Base-by-base conservation (phyloP, 2,329 filamentous ascomycete species). In the Colletotrichum nymphaeae region DNA sequence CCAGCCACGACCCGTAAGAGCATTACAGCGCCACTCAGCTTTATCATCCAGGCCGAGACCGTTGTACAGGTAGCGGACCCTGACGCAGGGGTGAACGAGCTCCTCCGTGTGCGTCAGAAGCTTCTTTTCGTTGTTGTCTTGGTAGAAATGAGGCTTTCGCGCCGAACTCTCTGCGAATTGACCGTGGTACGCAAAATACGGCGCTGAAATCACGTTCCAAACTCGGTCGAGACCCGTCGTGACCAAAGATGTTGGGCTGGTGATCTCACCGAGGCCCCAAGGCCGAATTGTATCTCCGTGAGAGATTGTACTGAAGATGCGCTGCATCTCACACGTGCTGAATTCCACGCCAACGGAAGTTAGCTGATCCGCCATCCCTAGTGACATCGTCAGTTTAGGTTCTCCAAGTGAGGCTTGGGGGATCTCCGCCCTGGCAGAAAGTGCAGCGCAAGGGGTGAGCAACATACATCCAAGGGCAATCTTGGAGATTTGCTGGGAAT, bases 71-170 rank as follows among this genome's bases (percentile, higher is more conserved):
- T 81, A 80, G 11, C 80, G 78, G 42, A 82, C 76, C 3, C 81
- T 78, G 0, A 81, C 81, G 7, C 74, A 80, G 7, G 79, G 77
- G 62, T 82, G 81, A 4, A 82, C 76, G 7, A 76, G 75, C 67
- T 82, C 80, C 56, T 78, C 73, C 1, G 80, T 58, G 4, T 58
- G 12, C 3, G 22, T 58, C 3, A 72, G 62, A 5, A 12, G 3
- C 7, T 19, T 5, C 26, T 63, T 42, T 8, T 28, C 30, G 24
- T 68, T 67, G 30, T 79, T 76, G 2, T 70, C 60, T 35, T 28
- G 67, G 63, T 81, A 81, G 3, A 58, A 57, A 3, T 77, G 78
- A 1, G 79, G 79, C 1, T 75, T 80, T 1, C 76, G 75, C 1
- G 63, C 49, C 12, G 65, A 55, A 19, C 59, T 46, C 1, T 71